Percentiles rank a stretch among this genome's conserved stretches.
phyloP scores from a whole-genome alignment of 495 filamentous ascomycete genomes.

The Glonium stellatum region DNA sequence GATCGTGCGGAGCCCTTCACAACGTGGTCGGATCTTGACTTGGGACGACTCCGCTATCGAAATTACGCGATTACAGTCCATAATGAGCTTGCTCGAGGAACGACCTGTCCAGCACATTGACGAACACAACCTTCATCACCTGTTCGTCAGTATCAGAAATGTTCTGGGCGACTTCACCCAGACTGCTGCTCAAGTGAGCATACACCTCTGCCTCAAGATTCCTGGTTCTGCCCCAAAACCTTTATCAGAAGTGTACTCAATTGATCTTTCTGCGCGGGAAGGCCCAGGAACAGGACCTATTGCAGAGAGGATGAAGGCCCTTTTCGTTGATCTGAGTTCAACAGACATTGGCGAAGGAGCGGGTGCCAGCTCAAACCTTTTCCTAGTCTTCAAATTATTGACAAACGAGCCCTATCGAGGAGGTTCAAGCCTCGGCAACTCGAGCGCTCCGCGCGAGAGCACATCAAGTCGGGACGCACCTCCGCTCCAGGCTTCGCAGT shows the following conservation, averaged over 20 bases:
- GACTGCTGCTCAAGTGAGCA: slow-evolving; percentile 59
- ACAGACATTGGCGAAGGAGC: slow-evolving; percentile 76
- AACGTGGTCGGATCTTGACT: slow-evolving; percentile 78
- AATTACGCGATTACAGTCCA: slow-evolving; percentile 81
- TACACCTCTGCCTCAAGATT: slow-evolving; percentile 70
- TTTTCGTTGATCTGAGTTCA: slow-evolving; percentile 78
- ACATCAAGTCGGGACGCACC: slow-evolving; percentile 33
- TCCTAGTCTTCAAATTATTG: slow-evolving; percentile 75
- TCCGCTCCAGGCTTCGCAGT: slow-evolving; percentile 32
- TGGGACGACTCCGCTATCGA: slow-evolving; percentile 90
- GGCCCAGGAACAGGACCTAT: slow-evolving; percentile 24
- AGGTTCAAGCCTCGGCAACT: slow-evolving; percentile 27
- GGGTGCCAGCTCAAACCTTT: slow-evolving; percentile 60
- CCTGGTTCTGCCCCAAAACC: slow-evolving; percentile 54
- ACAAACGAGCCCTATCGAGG: slow-evolving; percentile 44
- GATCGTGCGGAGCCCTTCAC: slow-evolving; percentile 81
- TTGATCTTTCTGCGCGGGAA: slow-evolving; percentile 71
- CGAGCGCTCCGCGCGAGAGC: slow-evolving; percentile 38
- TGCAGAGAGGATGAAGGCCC: slow-evolving; percentile 63
- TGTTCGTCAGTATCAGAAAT: slow-evolving; percentile 75
- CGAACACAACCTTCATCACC: slow-evolving; percentile 67
- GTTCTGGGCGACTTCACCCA: slow-evolving; percentile 66
- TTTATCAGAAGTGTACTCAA: slow-evolving; percentile 73
- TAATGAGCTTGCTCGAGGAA: slow-evolving; percentile 89
- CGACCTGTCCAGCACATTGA: slow-evolving; percentile 61